phyloP scores from a whole-genome alignment of 1,284 basidiomycete species.

The Heliocybe sulcata region DNA sequence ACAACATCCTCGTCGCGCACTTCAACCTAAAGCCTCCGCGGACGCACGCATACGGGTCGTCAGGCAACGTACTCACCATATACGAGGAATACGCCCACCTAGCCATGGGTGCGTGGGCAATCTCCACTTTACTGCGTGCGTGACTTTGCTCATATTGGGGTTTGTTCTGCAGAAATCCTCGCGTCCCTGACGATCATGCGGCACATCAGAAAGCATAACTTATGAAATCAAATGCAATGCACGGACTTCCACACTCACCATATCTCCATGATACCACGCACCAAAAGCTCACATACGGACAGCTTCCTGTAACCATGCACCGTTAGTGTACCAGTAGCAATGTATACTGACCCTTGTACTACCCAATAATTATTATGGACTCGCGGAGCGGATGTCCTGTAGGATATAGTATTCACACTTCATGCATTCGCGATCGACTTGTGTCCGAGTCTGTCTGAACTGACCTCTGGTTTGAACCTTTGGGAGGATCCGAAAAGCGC shows the following conservation, averaged over 20 bases:
- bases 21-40: constrained; percentile 48
- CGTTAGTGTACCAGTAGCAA: not conserved
- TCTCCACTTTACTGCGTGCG: not conserved
- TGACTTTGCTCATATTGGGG: not conserved
- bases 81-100: constrained; percentile 49
- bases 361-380: not conserved
- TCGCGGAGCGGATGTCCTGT: not conserved
- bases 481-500: no score
- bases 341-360: not conserved
- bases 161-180: not conserved
- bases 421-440: no score
- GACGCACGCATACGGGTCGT: constrained; percentile 48
- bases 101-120: constrained; percentile 45
- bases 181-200: constrained; percentile 1
- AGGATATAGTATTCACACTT: not conserved
- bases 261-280: not conserved
- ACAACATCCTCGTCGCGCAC: constrained; percentile 49
- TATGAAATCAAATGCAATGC: not conserved
- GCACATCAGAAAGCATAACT: not conserved
- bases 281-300: not conserved
- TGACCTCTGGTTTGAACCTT: no score
- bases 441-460: no score
- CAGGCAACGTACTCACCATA: constrained; percentile 59
- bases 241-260: not conserved
- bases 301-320: not conserved